Percentiles rank a stretch among this genome's conserved stretches.
Evolutionary conservation across 2,329 filamentous ascomycete genomes (phyloP).

Genomic region (Cadophora sp.): DNA sequence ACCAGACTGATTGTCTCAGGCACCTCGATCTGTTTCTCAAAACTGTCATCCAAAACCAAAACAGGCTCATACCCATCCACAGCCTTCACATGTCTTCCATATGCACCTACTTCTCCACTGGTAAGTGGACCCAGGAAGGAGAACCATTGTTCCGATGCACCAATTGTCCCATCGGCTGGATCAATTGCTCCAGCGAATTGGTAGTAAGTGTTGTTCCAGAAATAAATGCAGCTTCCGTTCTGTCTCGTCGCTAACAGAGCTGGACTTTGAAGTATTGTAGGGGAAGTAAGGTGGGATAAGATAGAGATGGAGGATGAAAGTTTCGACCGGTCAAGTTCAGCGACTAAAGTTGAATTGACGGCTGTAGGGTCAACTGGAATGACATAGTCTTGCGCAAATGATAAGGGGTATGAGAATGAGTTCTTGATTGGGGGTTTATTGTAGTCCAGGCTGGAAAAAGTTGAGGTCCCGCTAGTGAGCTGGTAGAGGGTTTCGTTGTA

Average conservation of each 20-base stretch:
- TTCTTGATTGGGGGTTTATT: conserved; percentile 18
- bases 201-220: conserved; percentile 39
- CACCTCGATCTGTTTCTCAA: conserved; percentile 27
- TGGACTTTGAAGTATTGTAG: conserved; percentile 18
- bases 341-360: conserved; percentile 30
- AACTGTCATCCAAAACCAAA: conserved; percentile 33
- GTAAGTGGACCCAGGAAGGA: conserved; percentile 22
- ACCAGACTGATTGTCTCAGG: conserved; percentile 24
- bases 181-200: conserved; percentile 37
- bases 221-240: conserved; percentile 35
- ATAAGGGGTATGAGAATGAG: conserved; percentile 32
- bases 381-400: conserved; percentile 28
- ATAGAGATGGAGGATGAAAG: conserved; percentile 27
- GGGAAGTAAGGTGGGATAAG: conserved; percentile 33
- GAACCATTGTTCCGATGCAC: conserved; percentile 37
- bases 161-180: conserved; percentile 30
- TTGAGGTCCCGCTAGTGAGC: conserved; percentile 28
- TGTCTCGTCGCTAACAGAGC: conserved; percentile 28
- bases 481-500: conserved; percentile 35
- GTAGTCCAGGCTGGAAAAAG: conserved; percentile 24
- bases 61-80: conserved; percentile 39
- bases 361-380: conserved; percentile 24
- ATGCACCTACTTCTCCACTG: conserved; percentile 21
- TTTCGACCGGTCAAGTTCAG: conserved; percentile 31
- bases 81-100: conserved; percentile 37